Conservation (phyloP, 75 land plant species). For the Picea glauca region DNA sequence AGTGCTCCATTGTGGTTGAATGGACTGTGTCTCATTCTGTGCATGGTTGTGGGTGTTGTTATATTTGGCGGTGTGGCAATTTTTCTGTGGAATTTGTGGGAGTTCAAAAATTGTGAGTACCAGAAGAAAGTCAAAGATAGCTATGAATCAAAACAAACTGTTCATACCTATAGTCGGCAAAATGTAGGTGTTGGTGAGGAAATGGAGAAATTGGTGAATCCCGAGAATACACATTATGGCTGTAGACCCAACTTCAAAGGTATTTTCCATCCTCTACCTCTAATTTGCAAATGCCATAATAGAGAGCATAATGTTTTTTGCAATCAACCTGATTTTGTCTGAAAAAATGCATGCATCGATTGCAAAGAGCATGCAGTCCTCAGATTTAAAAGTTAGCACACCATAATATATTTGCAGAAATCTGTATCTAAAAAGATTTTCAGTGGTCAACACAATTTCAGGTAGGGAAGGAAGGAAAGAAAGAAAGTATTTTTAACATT, state of each 20-base stretch:
- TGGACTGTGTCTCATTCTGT: conserved; percentile 37
- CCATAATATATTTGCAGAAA: not conserved
- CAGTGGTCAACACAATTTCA: no score
- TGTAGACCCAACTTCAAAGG: conserved; percentile 73
- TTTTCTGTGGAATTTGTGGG: conserved; percentile 50
- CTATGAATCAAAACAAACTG: not conserved
- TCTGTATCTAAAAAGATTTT: not conserved
- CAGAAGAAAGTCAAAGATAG: conserved; percentile 2
- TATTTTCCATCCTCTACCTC: conserved; percentile 11
- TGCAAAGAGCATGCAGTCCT: not conserved
- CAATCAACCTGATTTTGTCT: not conserved
- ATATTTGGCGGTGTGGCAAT: conserved; percentile 55
- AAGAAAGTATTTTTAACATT: no score
- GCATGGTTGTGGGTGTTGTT: conserved; percentile 46
- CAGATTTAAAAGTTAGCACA: not conserved
- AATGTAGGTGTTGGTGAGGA: conserved; percentile 15
- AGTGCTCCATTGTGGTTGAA: conserved; percentile 46
- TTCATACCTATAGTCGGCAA: not conserved
- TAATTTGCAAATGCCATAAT: not conserved
- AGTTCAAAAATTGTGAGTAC: conserved; percentile 9
- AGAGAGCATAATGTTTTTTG: not conserved
- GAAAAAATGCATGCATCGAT: no score
- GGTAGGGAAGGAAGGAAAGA: not conserved
- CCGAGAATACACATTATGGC: conserved; percentile 51
- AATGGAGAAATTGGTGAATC: conserved; percentile 24